Base-by-base conservation (phyloP, 208 protist species). In the Phytomonas serpens region DNA sequence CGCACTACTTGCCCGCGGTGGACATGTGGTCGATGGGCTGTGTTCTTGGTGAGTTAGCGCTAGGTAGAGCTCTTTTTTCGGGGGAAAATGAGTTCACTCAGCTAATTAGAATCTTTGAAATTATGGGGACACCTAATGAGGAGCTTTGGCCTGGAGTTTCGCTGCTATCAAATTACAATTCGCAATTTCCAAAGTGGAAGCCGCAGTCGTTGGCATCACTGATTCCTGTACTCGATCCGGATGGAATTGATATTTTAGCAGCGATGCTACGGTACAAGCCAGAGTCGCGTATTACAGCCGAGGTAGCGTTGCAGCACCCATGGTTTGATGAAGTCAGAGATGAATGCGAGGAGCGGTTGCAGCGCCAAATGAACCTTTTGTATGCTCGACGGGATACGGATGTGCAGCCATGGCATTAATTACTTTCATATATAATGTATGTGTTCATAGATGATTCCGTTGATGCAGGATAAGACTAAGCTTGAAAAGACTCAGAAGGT, bases 21-120 rank as follows among this genome's bases (percentile, higher is more conserved):
- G 96, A 98, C 71, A 84, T 98, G 65, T 98, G 96, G 93, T 93
- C 86, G 10, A 83, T 98, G 72, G 96, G 96, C 19, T 98, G 95
- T 69, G 95, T 98, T 36, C 83, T 98, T 69, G 95, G 94, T 23
- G 98, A 99, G 83, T 91, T 99, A 64, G 86, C 92, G 19, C 85
- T 80, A 34, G 74, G 85, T 27, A 77, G 67, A 27, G 84, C 96
- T 2, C 81, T 98, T 38, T 93, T 98, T 61, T 70, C 77, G 27
- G 93, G 88, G n/a, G 85, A 94, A 33, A 79, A 81, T 32, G 93
- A 96, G 77, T 89, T 95, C 71, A 83, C 94, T 64, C 93, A 98
- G 74, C 77, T 98, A 19, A 88, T 90, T 66, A 84, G 82, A 42
- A 98, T 98, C 31, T 98, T 97, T 51, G 67, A 88, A 30, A 47